Percentiles rank a stretch among this genome's conserved stretches.
phyloP scores from a whole-genome alignment of 2,329 filamentous ascomycete genomes.

The Curvularia sp. region DNA sequence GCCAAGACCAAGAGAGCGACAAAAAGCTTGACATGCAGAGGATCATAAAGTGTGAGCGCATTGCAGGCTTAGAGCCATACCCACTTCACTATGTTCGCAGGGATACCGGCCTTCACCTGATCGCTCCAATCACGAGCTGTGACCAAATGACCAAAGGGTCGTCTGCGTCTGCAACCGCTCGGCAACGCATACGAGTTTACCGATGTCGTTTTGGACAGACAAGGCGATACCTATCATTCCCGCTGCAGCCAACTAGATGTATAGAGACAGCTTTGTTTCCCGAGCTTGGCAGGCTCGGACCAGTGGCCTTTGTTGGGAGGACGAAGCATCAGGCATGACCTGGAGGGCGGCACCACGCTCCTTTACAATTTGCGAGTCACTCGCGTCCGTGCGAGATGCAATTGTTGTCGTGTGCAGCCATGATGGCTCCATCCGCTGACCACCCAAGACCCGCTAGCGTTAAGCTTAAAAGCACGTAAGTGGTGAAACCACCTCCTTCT shows the following conservation, averaged over 20 bases:
- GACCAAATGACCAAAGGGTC: conserved; percentile 25
- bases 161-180: conserved; percentile 13
- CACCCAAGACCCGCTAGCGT: conserved; percentile 36
- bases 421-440: conserved; percentile 25
- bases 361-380: background rate
- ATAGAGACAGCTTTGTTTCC: conserved; percentile 3
- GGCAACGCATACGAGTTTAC: conserved; percentile 20
- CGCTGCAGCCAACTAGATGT: conserved; percentile 21
- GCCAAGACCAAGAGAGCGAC: background rate
- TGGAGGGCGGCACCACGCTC: conserved; percentile 1
- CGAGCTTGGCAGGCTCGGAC: conserved; percentile 15
- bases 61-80: background rate
- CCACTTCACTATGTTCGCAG: conserved; percentile 4
- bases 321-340: conserved; percentile 11
- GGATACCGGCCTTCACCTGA: conserved; percentile 8
- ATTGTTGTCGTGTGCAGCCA: conserved; percentile 18
- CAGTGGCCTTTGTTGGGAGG: conserved; percentile 25
- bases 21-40: background rate
- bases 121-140: conserved; percentile 21
- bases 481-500: conserved; percentile 41
- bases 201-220: conserved; percentile 16
- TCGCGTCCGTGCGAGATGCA: conserved; percentile 7
- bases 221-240: conserved; percentile 16
- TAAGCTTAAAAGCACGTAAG: conserved; percentile 47
- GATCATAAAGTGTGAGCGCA: background rate